These are phyloP conservation scores for Vitis vinifera DNA, from an alignment of 164 flowering plant species.

Conservation along the genomic window ASM3070453v1 NC_081816.1:5588001-5588500, in stretches of 20 bases:
- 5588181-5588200: constrained; percentile 15
- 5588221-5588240: constrained; percentile 13
- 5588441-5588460: constrained; percentile 15
- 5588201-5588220: not conserved
- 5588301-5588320: constrained; percentile 9
- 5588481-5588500: constrained; percentile 12
- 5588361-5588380: constrained; percentile 15
- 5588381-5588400: constrained; percentile 21
- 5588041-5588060: constrained; percentile 14
- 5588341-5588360: constrained; percentile 14
- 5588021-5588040: constrained; percentile 11
- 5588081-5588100: not conserved
- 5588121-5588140: not conserved
- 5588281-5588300: constrained; percentile 14
- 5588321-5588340: constrained; percentile 19
- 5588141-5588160: not conserved
- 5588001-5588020: not conserved
- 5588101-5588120: not conserved
- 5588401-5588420: constrained; percentile 12
- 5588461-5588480: constrained; percentile 11
- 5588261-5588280: constrained; percentile 11
- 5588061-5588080: constrained; percentile 1
- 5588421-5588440: constrained; percentile 1
- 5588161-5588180: not conserved
- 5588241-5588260: constrained; percentile 10